Percentiles rank a stretch among this genome's conserved stretches.
Conservation (phyloP, 139 green algal species). For the Micromonas commoda region DNA sequence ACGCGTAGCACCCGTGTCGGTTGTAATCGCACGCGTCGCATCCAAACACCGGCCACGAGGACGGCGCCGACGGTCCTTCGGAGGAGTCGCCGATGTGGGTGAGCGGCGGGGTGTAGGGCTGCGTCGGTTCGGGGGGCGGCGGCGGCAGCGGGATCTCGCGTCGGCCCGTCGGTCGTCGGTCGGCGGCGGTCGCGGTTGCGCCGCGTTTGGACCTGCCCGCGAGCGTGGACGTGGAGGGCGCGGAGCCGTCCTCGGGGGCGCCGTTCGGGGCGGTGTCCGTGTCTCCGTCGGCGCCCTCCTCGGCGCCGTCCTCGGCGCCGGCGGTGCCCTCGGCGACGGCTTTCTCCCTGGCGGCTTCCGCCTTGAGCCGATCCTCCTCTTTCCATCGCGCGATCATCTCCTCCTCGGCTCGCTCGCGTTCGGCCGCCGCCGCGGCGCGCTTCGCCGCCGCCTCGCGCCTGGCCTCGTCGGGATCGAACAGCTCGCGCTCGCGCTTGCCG, state of each 20-base stretch:
- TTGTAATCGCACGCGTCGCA: constrained; percentile 20
- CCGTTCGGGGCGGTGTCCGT: no score
- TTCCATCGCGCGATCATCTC: neutral
- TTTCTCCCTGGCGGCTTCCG: neutral
- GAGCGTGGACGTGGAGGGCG: neutral
- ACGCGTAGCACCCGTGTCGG: neutral
- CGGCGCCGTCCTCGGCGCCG: neutral
- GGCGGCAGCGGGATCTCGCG: neutral
- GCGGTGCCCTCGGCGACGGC: neutral
- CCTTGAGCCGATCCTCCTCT: neutral
- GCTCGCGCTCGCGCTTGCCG: neutral
- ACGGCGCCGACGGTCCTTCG: no score
- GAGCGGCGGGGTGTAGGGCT: neutral
- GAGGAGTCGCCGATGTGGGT: neutral
- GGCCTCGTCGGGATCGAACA: neutral
- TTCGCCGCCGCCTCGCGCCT: neutral
- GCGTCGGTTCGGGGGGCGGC: neutral
- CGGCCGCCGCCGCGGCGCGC: no score
- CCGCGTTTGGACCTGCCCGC: neutral
- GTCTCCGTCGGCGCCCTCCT: neutral
- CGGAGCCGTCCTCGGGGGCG: neutral
- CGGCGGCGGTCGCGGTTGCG: no score
- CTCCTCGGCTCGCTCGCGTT: neutral
- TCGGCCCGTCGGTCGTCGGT: no score
- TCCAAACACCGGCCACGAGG: constrained; percentile 14